phyloP scores from a whole-genome alignment of 2,329 filamentous ascomycete genomes.

The Fusarium pseudograminearum region DNA sequence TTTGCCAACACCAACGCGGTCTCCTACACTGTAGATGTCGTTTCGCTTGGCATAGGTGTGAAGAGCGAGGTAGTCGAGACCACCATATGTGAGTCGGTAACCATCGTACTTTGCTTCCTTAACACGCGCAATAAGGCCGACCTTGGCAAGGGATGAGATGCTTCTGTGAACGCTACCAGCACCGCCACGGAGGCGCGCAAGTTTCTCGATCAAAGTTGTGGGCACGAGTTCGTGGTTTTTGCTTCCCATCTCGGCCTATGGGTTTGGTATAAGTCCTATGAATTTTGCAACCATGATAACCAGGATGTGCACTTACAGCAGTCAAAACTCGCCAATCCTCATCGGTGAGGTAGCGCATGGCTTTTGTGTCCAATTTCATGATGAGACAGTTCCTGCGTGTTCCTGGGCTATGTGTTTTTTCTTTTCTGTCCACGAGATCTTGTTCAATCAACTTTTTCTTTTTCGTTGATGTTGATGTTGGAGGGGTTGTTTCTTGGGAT shows the following conservation, averaged over 20 bases:
- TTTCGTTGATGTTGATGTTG: conserved; percentile 17
- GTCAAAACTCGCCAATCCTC: conserved; percentile 97
- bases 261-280: conserved; percentile 44
- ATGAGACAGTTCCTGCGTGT: conserved; percentile 33
- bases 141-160: conserved; percentile 93
- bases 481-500: conserved; percentile 44
- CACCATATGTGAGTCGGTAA: conserved; percentile 95
- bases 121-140: conserved; percentile 88
- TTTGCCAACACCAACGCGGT: conserved; percentile 95
- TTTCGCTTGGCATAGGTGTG: conserved; percentile 86
- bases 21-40: conserved; percentile 90
- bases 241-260: conserved; percentile 89
- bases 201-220: conserved; percentile 85
- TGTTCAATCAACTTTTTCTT: conserved; percentile 8
- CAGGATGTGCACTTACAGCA: conserved; percentile 71
- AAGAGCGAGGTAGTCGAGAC: conserved; percentile 95
- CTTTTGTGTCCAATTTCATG: conserved; percentile 97
- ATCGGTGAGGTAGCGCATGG: conserved; percentile 88
- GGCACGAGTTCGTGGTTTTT: conserved; percentile 98
- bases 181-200: conserved; percentile 83
- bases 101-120: conserved; percentile 98
- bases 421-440: not conserved
- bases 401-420: not conserved
- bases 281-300: conserved; percentile 50
- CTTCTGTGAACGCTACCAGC: conserved; percentile 83